Evolutionary conservation across 2,329 filamentous ascomycete genomes (phyloP).

Genomic region (Podosphaera aphanis): DNA sequence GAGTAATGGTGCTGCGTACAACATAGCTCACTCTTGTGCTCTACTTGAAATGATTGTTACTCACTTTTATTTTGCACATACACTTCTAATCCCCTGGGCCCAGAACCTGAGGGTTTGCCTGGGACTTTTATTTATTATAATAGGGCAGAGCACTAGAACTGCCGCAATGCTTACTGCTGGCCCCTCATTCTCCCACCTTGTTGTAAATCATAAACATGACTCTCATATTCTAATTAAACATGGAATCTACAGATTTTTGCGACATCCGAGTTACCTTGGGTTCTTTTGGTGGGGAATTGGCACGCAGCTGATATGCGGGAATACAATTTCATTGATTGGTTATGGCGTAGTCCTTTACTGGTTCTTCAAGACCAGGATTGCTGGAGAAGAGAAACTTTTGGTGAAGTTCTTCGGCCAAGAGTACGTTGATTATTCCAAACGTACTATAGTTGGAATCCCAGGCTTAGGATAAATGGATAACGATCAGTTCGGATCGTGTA

Average conservation of each 20-base stretch:
- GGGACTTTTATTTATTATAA: constrained; percentile 37
- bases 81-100: constrained; percentile 9
- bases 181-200: constrained; percentile 72
- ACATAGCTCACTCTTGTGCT: constrained; percentile 56
- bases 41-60: constrained; percentile 48
- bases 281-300: constrained; percentile 99
- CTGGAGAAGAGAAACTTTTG: constrained; percentile 57
- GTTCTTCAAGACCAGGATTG: constrained; percentile 59
- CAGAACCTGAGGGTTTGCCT: constrained; percentile 20
- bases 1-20: constrained; percentile 66
- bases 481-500: no score
- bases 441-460: constrained; percentile 59
- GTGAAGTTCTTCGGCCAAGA: constrained; percentile 65
- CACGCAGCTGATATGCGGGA: constrained; percentile 75
- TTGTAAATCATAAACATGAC: constrained; percentile 44
- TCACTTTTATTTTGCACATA: constrained; percentile 27
- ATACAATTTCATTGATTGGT: constrained; percentile 49
- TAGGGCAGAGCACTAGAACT: constrained; percentile 57
- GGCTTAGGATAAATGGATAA: not conserved
- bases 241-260: constrained; percentile 52
- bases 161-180: constrained; percentile 75
- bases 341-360: constrained; percentile 60
- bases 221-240: constrained; percentile 62
- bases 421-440: constrained; percentile 49
- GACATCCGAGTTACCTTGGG: constrained; percentile 89